Base-by-base conservation (phyloP, 2,329 filamentous ascomycete genomes). In the Fusarium duplospermum region DNA sequence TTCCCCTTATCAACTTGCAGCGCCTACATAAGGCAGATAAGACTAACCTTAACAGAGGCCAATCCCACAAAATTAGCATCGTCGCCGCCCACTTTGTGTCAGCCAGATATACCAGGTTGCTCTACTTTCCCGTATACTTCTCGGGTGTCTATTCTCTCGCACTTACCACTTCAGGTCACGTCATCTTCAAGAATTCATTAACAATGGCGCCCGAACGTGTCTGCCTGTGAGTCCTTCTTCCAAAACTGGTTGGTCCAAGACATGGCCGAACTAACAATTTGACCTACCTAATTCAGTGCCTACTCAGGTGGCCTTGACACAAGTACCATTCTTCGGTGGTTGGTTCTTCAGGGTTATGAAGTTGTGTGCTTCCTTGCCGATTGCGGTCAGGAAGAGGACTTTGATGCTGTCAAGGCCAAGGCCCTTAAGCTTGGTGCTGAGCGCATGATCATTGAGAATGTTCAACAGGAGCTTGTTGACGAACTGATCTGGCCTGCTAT, bases 401-500 rank as follows among this genome's bases (percentile, higher is more conserved):
- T 89, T 76, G 88, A 89, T 60, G 90, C 88, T 66, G 93, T 92
- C 63, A 89, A 92, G 84, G 86, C 87, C 77, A 94, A 94, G 87
- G 93, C 92, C 61, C 70, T 77, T 7, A 66, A 66, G 45, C 72
- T 81, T 45, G 78, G 80, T 38, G 81, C 80, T 40, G 76, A 80
- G 64, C 61, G 64, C 58, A 87, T 91, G 78, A 81, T 87, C 72
- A 84, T 89, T 73, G 85, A 87, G 66, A 89, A 95, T 82, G 86
- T 95, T 61, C 88, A 90, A 75, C 86, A 87, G 77, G 92, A 93
- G 83, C 93, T 95, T 80, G 88, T 95, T 72, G 92, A 94, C 76
- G 88, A 94, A 82, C 87, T 95, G 40, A 92, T 92, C 86, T 94
- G 91, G 87, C 92, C 89, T 61, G 93, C 93, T 69, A 89, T 95